Evolutionary conservation across 148 eudicot genomes (phyloP), one percentile per base, ranked within the genome.

Genomic region (Beta vulgaris): DNA sequence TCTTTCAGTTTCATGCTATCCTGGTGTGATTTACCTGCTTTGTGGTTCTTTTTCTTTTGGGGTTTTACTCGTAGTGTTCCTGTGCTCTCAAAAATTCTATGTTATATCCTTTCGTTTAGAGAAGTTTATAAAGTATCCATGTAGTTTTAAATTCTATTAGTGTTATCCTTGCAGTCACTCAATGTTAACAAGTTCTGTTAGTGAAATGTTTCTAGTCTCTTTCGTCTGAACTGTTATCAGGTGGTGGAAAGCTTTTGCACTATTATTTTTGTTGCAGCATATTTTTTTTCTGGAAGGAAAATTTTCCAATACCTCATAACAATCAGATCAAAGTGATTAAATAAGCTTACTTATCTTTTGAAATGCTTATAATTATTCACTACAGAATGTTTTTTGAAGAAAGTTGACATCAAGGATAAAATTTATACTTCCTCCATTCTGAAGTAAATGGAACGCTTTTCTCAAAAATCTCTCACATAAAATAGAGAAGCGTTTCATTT

Each of bases 1-100:
- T 32, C 76, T 77, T 65, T 48, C 46, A 54, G 76, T 77, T 65
- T 48, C 46, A 54, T 31, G 36, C 23, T 18, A 15, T 34, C 6
- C 16, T 32, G 60, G 4, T 44, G n/a, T 69, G 37, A 44, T 69
- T 42, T 62, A 72, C 6, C 63, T 61, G 14, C 59, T 54, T 35
- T 54, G 40, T 62, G 43, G 34, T 29, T 1, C n/a, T 16, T 34
- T 34, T 34, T 34, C 19, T 63, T 63, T 2, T 2, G 39, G 68
- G 68, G 68, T 3, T 34, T 63, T 36, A 35, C 44, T 63, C 14
- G 1, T 63, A 37, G 10, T 21, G 7, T n/a, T 23, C 7, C 12
- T 23, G 46, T 37, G 28, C 39, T n/a, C 23, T 3, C 39, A 39
- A 11, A 62, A 65, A 23, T 65, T 34, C 42, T 21, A 36, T 23